phyloP scores from a whole-genome alignment of 2,329 filamentous ascomycete genomes.

The Diaporthe batatas region DNA sequence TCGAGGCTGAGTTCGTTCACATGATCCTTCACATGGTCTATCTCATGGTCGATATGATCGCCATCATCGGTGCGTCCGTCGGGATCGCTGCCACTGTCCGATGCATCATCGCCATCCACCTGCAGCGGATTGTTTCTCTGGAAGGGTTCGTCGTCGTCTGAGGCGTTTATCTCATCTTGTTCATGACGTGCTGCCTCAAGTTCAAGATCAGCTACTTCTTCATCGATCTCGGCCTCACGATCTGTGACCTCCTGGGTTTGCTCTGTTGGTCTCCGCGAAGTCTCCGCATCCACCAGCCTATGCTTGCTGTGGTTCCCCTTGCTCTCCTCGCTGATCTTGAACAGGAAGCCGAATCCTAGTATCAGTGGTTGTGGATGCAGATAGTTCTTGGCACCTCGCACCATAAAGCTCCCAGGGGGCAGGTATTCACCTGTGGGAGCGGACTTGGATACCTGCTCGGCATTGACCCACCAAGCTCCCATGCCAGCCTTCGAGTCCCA shows the following conservation, averaged over 20 bases:
- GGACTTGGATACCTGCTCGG: slow-evolving; percentile 91
- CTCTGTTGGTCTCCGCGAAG: neutral
- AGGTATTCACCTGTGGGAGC: slow-evolving; percentile 85
- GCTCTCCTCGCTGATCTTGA: slow-evolving; percentile 90
- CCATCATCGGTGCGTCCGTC: slow-evolving; percentile 41
- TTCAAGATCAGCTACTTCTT: slow-evolving; percentile 48
- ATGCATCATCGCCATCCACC: slow-evolving; percentile 44
- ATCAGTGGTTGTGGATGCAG: slow-evolving; percentile 88
- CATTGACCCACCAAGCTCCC: slow-evolving; percentile 95
- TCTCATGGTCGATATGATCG: slow-evolving; percentile 30
- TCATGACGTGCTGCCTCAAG: slow-evolving; percentile 47
- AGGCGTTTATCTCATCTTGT: slow-evolving; percentile 50
- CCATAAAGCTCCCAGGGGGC: slow-evolving; percentile 80
- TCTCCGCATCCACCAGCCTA: slow-evolving; percentile 56
- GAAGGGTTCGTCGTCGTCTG: slow-evolving; percentile 43
- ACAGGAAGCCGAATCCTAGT: slow-evolving; percentile 89
- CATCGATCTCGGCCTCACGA: slow-evolving; percentile 12
- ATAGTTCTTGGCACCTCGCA: slow-evolving; percentile 91
- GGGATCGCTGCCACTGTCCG: slow-evolving; percentile 47
- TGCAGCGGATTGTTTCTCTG: slow-evolving; percentile 54
- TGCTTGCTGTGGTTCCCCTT: slow-evolving; percentile 85
- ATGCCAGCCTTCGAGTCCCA: slow-evolving; percentile 98
- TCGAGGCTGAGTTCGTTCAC: slow-evolving; percentile 41
- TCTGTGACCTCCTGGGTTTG: neutral
- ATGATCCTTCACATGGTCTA: slow-evolving; percentile 41